Evolutionary conservation across 257 asterid species (phyloP), one percentile per base, ranked within the genome.

Genomic region (Perilla frutescens): DNA sequence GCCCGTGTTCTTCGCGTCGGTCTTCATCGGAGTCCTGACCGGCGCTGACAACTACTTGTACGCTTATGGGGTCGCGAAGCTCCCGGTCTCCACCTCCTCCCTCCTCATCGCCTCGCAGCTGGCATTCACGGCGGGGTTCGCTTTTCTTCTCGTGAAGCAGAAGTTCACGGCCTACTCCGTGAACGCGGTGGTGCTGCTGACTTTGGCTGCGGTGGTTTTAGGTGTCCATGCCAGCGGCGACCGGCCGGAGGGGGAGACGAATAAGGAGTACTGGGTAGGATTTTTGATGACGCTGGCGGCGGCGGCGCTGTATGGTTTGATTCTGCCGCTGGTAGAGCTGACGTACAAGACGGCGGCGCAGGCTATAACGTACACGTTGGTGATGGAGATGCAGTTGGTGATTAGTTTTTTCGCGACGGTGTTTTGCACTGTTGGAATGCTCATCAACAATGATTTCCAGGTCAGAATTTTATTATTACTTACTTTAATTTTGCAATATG

Each of bases 51-150:
- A 82, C 76, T 82, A 74, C 78, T 2, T 82, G 26, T 79, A 68
- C 75, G 81, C 87, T 1, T 56, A 66, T 67, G 89, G 89, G 6
- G 68, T 82, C 29, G 41, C 77, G 0, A 44, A 37, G 65, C 84
- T 84, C 53, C 89, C 89, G 43, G 81, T 84, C 29, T 82, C 87
- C 51, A 84, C 87, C 60, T 68, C 83, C 20, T 8, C 85, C 11
- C 80, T 84, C 14, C 54, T 84, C 49, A 8, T 70, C 49, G 80
- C 89, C 10, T 62, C 83, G 71, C 87, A 84, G 78, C 83, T 84
- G 65, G 78, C 66, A 4, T 84, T 84, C 83, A 80, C 85, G 81
- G 77, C 88, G 71, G 53, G 26, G 48, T 84, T 84, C 65, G 80
- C 88, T 0, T 81, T 48, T 29, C 37, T 81, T 0, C 26, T 84